A percentile compares a stretch with the other conserved stretches of the same genome.
Evolutionary conservation across 257 asterid genomes (phyloP).

Genomic region (Verbascum thapsus): DNA sequence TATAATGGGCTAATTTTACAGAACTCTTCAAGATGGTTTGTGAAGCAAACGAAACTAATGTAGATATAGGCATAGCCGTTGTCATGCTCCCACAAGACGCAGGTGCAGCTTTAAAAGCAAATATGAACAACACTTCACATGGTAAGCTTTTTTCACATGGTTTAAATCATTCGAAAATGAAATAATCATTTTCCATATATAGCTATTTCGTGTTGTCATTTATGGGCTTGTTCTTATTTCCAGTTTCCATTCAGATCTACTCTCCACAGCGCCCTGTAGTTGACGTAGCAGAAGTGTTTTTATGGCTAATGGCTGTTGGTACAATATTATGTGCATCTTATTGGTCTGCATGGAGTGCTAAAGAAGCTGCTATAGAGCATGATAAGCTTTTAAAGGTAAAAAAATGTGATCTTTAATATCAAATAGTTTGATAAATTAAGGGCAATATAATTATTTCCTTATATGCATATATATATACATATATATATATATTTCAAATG

Average conservation of each 20-base stretch:
- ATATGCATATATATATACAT: too few species aligned
- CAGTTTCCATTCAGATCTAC: conserved; percentile 85
- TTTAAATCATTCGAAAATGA: conserved; percentile 7
- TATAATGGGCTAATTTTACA: conserved; percentile 39
- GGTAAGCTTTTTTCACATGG: conserved; percentile 49
- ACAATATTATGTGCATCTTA: conserved; percentile 83
- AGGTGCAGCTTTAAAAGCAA: conserved; percentile 61
- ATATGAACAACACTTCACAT: conserved; percentile 49
- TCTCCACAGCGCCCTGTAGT: conserved; percentile 85
- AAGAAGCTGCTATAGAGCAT: conserved; percentile 79
- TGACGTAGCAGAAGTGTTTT: conserved; percentile 91
- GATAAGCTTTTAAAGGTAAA: conserved; percentile 79
- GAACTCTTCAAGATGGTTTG: conserved; percentile 99
- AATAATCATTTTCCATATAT: background rate
- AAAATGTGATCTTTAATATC: background rate
- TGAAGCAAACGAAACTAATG: conserved; percentile 69
- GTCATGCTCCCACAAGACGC: conserved; percentile 98
- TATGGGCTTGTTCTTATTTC: conserved; percentile 38
- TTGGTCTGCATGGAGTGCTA: conserved; percentile 98
- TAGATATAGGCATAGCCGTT: conserved; percentile 68
- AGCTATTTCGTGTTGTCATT: conserved; percentile 14
- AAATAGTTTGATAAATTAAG: too few species aligned
- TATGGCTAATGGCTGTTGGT: conserved; percentile 95
- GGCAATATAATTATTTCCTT: conserved; percentile 7
- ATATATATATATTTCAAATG: conserved; percentile 11